Conservation (phyloP, 1,284 basidiomycete genomes). For the Cryptococcus sp. region DNA sequence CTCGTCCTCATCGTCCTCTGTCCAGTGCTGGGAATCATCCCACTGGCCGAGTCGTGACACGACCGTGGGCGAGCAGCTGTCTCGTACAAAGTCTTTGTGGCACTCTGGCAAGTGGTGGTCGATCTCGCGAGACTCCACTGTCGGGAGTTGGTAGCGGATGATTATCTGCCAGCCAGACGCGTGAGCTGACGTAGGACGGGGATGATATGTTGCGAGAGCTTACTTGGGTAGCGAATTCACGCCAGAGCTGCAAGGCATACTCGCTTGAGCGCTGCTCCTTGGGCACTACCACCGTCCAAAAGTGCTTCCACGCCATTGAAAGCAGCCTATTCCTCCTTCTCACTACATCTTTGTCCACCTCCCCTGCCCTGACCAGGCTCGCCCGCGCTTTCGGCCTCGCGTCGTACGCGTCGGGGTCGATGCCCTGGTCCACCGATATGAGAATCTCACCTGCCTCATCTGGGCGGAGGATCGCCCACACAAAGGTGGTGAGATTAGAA, state of each 20-base stretch:
- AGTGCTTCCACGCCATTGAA: conserved; percentile 31
- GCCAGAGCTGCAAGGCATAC: conserved; percentile 28
- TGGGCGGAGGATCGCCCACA: conserved; percentile 28
- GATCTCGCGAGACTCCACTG: background rate
- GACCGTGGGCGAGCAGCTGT: conserved; percentile 25
- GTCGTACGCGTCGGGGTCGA: conserved; percentile 5
- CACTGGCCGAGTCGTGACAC: conserved; percentile 26
- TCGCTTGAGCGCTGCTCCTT: conserved; percentile 15
- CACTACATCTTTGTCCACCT: conserved; percentile 10
- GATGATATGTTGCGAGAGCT: conserved; percentile 1
- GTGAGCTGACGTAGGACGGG: background rate
- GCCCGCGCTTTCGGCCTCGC: conserved; percentile 1
- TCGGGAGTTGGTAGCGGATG: background rate
- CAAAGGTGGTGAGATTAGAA: conserved; percentile 33
- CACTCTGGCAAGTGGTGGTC: background rate
- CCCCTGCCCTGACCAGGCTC: conserved; percentile 1
- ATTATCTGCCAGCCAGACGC: too few species aligned
- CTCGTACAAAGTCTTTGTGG: background rate
- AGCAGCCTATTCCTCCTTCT: conserved; percentile 24
- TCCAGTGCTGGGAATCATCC: conserved; percentile 8
- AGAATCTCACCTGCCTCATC: conserved; percentile 23
- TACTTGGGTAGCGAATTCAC: conserved; percentile 36
- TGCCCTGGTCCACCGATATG: background rate
- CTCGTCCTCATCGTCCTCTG: background rate
- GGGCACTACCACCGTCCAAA: conserved; percentile 30